Evolutionary conservation across 495 filamentous ascomycete species (phyloP).

Genomic region (Xylaria telfairii): DNA sequence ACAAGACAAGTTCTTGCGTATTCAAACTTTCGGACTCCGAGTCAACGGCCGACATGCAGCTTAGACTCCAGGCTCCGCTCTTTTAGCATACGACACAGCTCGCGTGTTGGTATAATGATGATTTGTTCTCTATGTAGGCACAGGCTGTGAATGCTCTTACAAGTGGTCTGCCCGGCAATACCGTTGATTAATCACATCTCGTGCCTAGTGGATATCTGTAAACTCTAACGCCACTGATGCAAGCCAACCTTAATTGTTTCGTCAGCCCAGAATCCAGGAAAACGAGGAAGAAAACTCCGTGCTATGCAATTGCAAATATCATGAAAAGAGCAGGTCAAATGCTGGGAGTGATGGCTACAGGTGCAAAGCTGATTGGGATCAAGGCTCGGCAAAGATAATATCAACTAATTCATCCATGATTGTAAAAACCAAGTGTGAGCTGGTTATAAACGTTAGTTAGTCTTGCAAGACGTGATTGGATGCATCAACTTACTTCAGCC

Average conservation of each 20-base stretch:
- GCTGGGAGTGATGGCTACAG: background rate
- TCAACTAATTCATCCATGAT: conserved; percentile 79
- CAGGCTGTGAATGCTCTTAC: background rate
- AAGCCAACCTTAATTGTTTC: background rate
- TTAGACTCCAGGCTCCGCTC: background rate
- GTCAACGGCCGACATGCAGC: background rate
- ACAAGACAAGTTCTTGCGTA: background rate
- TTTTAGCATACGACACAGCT: background rate
- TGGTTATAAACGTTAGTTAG: conserved; percentile 37
- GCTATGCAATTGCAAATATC: conserved; percentile 24
- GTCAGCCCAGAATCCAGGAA: conserved; percentile 4
- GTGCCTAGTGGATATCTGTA: conserved; percentile 3
- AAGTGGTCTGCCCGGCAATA: conserved; percentile 10
- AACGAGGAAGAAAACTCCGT: conserved; percentile 12
- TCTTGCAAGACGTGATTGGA: background rate
- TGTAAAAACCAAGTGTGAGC: conserved; percentile 78
- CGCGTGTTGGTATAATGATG: background rate
- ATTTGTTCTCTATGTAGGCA: conserved; percentile 1
- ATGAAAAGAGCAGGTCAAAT: background rate
- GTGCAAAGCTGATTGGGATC: conserved; percentile 9
- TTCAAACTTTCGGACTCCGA: background rate
- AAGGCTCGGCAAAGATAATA: conserved; percentile 67
- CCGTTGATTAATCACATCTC: conserved; percentile 2
- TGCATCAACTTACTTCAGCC: conserved; percentile 64
- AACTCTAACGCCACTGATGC: conserved; percentile 25